A percentile compares a stretch with the other conserved stretches of the same genome.
These are phyloP conservation scores for Adansonia gregorii DNA, from an alignment of 441 rosid species.

Conservation along the genomic window DNA sequence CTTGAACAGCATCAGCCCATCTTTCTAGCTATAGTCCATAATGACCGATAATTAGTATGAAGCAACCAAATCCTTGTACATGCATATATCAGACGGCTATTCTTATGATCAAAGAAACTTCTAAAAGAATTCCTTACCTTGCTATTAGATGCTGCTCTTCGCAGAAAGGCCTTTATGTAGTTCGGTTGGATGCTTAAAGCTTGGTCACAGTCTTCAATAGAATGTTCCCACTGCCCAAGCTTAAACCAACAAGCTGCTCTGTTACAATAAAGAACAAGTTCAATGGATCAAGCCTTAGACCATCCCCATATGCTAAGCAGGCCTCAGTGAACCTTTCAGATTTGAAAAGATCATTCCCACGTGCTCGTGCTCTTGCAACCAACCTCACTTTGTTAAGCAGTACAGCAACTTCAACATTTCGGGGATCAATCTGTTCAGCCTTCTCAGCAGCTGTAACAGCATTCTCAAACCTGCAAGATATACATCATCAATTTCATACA, in stretches of 20 bases:
- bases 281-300: slow-evolving; percentile 79
- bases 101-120: not conserved
- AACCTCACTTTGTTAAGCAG: slow-evolving; percentile 68
- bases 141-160: slow-evolving; percentile 82
- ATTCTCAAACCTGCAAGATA: slow-evolving; percentile 83
- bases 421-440: slow-evolving; percentile 75
- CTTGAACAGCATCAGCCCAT: slow-evolving; percentile 87
- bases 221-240: slow-evolving; percentile 79
- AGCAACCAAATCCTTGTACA: not conserved
- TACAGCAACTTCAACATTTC: slow-evolving; percentile 69
- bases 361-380: slow-evolving; percentile 78
- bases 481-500: slow-evolving; percentile 40
- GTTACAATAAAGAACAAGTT: slow-evolving; percentile 68
- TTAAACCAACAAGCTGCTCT: slow-evolving; percentile 89
- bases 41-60: slow-evolving; percentile 4
- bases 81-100: not conserved
- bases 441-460: slow-evolving; percentile 82
- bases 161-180: slow-evolving; percentile 80
- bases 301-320: slow-evolving; percentile 86
- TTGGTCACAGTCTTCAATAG: slow-evolving; percentile 78
- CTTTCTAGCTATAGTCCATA: slow-evolving; percentile 55
- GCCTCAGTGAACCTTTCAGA: slow-evolving; percentile 80
- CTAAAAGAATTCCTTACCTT: slow-evolving; percentile 49
- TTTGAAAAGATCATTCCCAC: slow-evolving; percentile 86
- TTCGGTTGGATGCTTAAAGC: slow-evolving; percentile 71